These are phyloP conservation scores for Lonicera japonica DNA, from an alignment of 129 eudicot genomes.

Conservation along the genomic window DNA sequence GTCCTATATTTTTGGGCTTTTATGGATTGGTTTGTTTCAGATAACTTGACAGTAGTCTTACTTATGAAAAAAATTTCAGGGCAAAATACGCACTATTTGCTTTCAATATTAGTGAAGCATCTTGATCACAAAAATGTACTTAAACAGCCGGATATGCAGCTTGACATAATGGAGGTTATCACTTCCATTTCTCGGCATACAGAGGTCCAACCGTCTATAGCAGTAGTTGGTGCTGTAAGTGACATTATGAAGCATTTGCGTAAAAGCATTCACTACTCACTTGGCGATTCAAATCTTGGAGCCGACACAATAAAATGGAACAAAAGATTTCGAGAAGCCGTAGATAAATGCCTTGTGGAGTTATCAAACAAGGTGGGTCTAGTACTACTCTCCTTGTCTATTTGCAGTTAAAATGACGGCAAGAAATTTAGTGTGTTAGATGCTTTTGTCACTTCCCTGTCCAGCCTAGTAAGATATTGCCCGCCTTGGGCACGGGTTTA, in stretches of 20 bases:
- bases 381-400: background rate
- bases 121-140: slow-evolving; percentile 90
- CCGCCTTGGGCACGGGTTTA: too few relatives aligned
- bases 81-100: slow-evolving; percentile 76
- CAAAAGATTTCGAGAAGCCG: slow-evolving; percentile 56
- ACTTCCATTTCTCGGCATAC: slow-evolving; percentile 66
- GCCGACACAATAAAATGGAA: slow-evolving; percentile 53
- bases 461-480: too few relatives aligned
- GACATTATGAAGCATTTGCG: slow-evolving; percentile 86
- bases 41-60: too few relatives aligned
- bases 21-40: too few relatives aligned
- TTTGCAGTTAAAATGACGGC: too few relatives aligned
- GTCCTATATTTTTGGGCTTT: too few relatives aligned
- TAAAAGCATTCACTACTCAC: slow-evolving; percentile 65
- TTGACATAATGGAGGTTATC: slow-evolving; percentile 62
- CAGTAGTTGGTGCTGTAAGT: slow-evolving; percentile 71
- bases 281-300: slow-evolving; percentile 68
- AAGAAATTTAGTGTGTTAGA: too few relatives aligned
- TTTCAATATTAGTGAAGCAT: slow-evolving; percentile 82
- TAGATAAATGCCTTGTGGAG: slow-evolving; percentile 85
- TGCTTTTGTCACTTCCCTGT: too few relatives aligned
- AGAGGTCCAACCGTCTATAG: slow-evolving; percentile 58
- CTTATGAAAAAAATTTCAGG: slow-evolving; percentile 37
- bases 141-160: slow-evolving; percentile 83
- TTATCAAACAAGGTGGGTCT: slow-evolving; percentile 57